Conservation (phyloP, 352 stramenopile genomes). For the Phytophthora brassicae region DNA sequence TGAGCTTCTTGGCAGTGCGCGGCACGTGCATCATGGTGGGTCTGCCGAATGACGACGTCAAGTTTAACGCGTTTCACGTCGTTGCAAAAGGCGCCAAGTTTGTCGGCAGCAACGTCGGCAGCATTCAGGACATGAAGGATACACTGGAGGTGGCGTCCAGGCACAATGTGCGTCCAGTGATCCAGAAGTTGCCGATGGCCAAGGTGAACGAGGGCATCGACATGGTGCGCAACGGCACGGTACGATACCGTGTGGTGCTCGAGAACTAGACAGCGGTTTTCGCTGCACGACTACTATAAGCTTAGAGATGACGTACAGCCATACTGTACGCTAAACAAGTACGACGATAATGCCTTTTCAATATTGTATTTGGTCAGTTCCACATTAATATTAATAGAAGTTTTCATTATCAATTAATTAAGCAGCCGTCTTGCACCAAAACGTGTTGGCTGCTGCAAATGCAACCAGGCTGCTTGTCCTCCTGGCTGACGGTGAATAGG, state of each 20-base stretch:
- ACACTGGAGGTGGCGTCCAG: slow-evolving; percentile 77
- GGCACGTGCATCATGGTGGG: slow-evolving; percentile 73
- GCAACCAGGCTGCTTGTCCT: no score
- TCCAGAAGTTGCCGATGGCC: slow-evolving; percentile 56
- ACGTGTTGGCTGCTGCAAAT: slow-evolving; percentile 1
- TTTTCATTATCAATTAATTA: no score
- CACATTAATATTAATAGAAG: background rate
- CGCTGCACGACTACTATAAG: slow-evolving; percentile 2
- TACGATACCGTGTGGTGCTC: slow-evolving; percentile 51
- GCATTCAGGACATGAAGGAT: slow-evolving; percentile 75
- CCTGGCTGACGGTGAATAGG: no score
- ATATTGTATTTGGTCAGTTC: no score
- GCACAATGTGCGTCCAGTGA: slow-evolving; percentile 57
- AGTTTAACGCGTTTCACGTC: slow-evolving; percentile 52
- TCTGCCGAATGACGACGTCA: slow-evolving; percentile 59
- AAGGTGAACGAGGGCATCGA: slow-evolving; percentile 52
- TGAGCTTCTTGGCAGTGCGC: slow-evolving; percentile 50
- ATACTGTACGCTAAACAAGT: background rate
- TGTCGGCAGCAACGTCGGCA: slow-evolving; percentile 71
- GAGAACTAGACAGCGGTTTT: slow-evolving; percentile 31
- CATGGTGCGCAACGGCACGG: slow-evolving; percentile 42
- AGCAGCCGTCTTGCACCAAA: no score
- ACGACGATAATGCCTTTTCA: background rate
- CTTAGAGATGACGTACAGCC: background rate
- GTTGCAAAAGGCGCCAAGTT: slow-evolving; percentile 45